Evolutionary conservation across 2,329 filamentous ascomycete species (phyloP).

Genomic region (Scedosporium aurantiacum): DNA sequence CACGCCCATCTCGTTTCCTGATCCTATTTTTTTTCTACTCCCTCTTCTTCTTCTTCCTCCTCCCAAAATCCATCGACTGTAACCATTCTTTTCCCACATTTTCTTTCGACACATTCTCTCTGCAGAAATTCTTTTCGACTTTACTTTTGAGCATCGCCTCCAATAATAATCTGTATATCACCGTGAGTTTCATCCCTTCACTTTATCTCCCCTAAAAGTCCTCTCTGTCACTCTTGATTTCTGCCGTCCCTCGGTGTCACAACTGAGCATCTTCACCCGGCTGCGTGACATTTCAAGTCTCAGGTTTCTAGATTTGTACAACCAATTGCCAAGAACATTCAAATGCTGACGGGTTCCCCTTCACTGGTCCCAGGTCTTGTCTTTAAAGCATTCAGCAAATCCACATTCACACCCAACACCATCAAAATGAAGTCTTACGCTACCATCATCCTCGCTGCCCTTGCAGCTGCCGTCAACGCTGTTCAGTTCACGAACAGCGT

Average conservation of each 20-base stretch:
- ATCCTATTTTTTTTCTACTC: background rate
- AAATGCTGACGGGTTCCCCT: background rate
- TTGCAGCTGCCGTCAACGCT: slow-evolving; percentile 39
- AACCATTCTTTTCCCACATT: background rate
- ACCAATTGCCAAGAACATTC: background rate
- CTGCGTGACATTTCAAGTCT: background rate
- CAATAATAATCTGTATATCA: background rate
- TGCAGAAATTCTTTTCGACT: background rate
- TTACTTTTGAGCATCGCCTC: background rate
- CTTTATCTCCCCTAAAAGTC: background rate
- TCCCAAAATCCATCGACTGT: background rate
- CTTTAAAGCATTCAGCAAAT: background rate
- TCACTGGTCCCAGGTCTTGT: background rate
- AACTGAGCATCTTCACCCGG: background rate
- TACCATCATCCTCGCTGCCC: slow-evolving; percentile 38
- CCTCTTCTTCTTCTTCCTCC: background rate
- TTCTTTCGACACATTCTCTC: background rate
- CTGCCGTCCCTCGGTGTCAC: background rate
- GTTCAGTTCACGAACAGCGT: slow-evolving; percentile 18
- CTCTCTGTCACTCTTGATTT: background rate
- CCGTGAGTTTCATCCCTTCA: background rate
- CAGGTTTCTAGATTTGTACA: background rate
- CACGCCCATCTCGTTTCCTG: background rate
- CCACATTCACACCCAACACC: background rate
- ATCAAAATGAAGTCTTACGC: slow-evolving; percentile 44